These are phyloP conservation scores for Lolium rigidum DNA, from an alignment of 176 grass and related monocot species.

Conservation along the genomic window DNA sequence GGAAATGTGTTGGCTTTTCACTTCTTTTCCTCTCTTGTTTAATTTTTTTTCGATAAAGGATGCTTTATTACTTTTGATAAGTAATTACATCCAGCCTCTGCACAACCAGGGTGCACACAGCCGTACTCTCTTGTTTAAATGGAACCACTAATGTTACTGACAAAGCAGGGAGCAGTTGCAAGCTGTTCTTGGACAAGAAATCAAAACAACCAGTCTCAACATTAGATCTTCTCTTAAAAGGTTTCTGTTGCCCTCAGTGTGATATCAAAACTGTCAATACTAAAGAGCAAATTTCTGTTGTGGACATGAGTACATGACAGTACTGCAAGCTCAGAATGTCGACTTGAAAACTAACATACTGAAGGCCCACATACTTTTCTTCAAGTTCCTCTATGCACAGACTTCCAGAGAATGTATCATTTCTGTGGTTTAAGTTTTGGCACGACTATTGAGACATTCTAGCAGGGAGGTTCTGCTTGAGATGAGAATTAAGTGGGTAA, in stretches of 20 bases:
- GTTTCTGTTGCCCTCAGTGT: constrained; percentile 82
- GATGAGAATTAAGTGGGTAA: constrained; percentile 63
- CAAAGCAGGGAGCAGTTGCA: constrained; percentile 51
- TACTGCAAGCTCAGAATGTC: constrained; percentile 61
- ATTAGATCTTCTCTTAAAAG: constrained; percentile 80
- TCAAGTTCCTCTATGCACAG: constrained; percentile 73
- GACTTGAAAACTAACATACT: constrained; percentile 39
- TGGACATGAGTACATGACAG: constrained; percentile 50
- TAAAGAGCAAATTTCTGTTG: constrained; percentile 31
- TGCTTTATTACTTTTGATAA: no score
- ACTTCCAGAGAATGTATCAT: constrained; percentile 65
- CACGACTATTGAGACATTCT: constrained; percentile 80
- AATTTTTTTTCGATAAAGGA: no score
- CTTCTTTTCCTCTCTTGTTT: constrained; percentile 95
- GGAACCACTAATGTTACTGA: constrained; percentile 51
- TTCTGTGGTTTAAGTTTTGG: constrained; percentile 71
- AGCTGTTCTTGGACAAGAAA: constrained; percentile 65
- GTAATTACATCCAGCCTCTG: no score
- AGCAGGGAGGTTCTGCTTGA: constrained; percentile 56
- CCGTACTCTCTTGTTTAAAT: constrained; percentile 92
- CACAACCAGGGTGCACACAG: no score
- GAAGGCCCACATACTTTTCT: constrained; percentile 68
- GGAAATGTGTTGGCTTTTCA: constrained; percentile 72
- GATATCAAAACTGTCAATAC: constrained; percentile 52
- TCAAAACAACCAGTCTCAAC: constrained; percentile 55